Conservation (phyloP, 2,329 filamentous ascomycete species). For the Venturia carpophila region DNA sequence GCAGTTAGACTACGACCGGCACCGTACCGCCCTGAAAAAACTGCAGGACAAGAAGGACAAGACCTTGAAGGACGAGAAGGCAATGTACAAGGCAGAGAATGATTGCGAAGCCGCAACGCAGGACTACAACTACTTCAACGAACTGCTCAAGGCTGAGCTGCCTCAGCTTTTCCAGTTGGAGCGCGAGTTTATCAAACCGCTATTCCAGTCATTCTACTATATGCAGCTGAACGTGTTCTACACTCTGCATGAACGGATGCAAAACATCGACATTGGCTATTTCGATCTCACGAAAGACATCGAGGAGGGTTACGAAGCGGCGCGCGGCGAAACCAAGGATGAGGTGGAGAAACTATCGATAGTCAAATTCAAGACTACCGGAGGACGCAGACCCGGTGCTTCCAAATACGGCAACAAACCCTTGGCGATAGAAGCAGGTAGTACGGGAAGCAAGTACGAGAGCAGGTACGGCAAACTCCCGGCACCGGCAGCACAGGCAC, state of each 20-base stretch:
- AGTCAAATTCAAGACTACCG: constrained; percentile 84
- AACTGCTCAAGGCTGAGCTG: constrained; percentile 89
- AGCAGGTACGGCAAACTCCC: constrained; percentile 14
- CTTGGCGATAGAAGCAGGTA: constrained; percentile 27
- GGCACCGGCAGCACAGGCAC: constrained; percentile 23
- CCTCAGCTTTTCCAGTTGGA: constrained; percentile 86
- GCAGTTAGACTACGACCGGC: constrained; percentile 90
- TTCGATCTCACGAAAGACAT: constrained; percentile 89
- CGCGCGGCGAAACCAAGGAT: constrained; percentile 82
- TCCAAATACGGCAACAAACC: constrained; percentile 34
- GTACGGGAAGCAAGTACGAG: constrained; percentile 31
- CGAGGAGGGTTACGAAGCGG: constrained; percentile 81
- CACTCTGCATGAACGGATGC: constrained; percentile 96
- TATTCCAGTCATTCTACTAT: constrained; percentile 99
- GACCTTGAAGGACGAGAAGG: constrained; percentile 92
- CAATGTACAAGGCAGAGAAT: constrained; percentile 88
- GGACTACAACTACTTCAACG: constrained; percentile 97
- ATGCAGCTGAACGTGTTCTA: constrained; percentile 99
- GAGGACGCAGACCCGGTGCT: constrained; percentile 41
- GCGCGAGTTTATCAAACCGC: constrained; percentile 86
- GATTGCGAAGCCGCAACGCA: constrained; percentile 87
- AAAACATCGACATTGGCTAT: constrained; percentile 92
- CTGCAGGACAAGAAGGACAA: constrained; percentile 97
- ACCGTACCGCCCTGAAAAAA: constrained; percentile 77
- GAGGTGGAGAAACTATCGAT: constrained; percentile 77